Percentiles rank a stretch among this genome's conserved stretches.
Conservation (phyloP, 2,329 filamentous ascomycete genomes). For the Polychaeton citri region DNA sequence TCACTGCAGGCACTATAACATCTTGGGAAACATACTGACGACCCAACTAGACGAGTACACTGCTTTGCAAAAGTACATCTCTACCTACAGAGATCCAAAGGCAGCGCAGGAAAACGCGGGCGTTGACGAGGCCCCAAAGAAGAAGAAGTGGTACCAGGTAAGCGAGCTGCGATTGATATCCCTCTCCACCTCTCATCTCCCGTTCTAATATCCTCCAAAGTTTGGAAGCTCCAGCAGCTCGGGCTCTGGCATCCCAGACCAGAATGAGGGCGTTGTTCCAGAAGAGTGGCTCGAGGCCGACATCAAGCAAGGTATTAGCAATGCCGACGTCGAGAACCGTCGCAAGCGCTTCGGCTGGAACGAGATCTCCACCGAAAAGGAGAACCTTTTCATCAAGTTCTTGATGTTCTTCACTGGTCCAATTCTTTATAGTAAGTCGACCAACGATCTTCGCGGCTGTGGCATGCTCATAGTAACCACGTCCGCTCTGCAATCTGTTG, state of each 20-base stretch:
- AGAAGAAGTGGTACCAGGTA: conserved; percentile 40
- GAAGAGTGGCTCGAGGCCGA: conserved; percentile 59
- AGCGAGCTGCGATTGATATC: not conserved
- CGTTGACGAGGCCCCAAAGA: conserved; percentile 32
- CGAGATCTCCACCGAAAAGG: conserved; percentile 60
- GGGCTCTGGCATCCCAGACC: conserved; percentile 17
- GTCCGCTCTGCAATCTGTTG: no score
- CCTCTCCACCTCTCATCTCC: not conserved
- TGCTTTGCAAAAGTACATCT: conserved; percentile 54
- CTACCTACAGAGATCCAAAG: conserved; percentile 50
- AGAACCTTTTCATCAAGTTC: conserved; percentile 63
- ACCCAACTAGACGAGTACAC: conserved; percentile 54
- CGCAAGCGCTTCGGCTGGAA: conserved; percentile 57
- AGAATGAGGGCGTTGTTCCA: conserved; percentile 33
- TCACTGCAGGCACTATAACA: not conserved
- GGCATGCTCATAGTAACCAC: no score
- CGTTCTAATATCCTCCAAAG: conserved; percentile 12
- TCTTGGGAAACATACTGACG: no score
- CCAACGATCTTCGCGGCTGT: no score
- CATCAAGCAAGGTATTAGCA: conserved; percentile 49
- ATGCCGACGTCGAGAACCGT: conserved; percentile 47
- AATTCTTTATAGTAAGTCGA: conserved; percentile 61
- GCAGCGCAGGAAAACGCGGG: conserved; percentile 28
- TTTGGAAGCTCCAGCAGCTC: conserved; percentile 42
- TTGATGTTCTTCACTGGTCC: conserved; percentile 63